A percentile compares a stretch with the other conserved stretches of the same genome.
These are phyloP conservation scores for Candida sp. DNA, from an alignment of 1,139 yeast species.

Conservation along the genomic window DNA sequence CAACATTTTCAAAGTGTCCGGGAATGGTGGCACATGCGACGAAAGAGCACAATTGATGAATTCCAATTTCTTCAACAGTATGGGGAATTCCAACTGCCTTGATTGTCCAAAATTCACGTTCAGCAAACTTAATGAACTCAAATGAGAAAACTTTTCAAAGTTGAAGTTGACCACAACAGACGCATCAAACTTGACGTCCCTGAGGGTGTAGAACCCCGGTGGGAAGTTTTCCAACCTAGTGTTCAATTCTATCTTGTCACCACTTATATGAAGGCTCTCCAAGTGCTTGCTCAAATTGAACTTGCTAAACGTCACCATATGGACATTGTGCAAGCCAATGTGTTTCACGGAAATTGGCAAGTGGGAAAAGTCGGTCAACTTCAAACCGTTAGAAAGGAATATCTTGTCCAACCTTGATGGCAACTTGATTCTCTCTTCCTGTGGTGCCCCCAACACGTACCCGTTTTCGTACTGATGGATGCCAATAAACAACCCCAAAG, in stretches of 20 bases:
- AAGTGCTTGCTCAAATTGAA: conserved; percentile 14
- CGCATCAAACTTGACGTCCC: conserved; percentile 13
- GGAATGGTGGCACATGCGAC: conserved; percentile 14
- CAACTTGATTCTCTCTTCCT: conserved; percentile 9
- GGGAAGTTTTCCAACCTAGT: conserved; percentile 13
- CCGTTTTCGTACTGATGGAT: conserved; percentile 15
- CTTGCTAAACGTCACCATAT: conserved; percentile 12
- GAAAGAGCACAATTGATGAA: conserved; percentile 14
- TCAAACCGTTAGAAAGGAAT: conserved; percentile 12
- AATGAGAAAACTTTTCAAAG: conserved; percentile 12
- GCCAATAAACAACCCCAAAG: conserved; percentile 16
- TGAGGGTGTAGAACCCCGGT: conserved; percentile 11
- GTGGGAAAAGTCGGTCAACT: conserved; percentile 12
- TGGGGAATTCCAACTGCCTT: conserved; percentile 12
- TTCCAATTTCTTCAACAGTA: conserved; percentile 12
- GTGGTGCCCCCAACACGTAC: conserved; percentile 8
- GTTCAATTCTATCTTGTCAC: conserved; percentile 6
- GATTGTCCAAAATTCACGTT: conserved; percentile 12
- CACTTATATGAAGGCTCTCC: conserved; percentile 12
- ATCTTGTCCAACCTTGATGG: conserved; percentile 15
- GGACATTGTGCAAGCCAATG: conserved; percentile 13
- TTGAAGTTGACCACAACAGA: conserved; percentile 11
- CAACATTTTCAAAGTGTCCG: conserved; percentile 14
- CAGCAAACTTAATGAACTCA: conserved; percentile 11
- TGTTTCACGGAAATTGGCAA: conserved; percentile 12